phyloP scores from a whole-genome alignment of 2,329 filamentous ascomycete genomes.

The Aspergillus sp. region DNA sequence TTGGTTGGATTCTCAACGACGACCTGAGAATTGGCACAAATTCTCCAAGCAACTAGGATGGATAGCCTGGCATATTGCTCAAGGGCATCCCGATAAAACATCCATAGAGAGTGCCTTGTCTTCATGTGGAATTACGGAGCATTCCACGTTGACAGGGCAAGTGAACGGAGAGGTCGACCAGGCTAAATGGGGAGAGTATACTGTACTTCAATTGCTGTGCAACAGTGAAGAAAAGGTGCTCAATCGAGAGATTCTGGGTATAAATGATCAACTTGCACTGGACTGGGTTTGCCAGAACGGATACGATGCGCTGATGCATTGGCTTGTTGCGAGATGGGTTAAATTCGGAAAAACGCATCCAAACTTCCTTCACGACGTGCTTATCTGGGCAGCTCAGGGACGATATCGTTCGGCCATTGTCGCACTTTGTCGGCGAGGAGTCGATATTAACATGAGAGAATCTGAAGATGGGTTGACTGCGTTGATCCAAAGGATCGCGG shows the following conservation, averaged over 20 bases:
- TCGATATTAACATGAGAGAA: too few species aligned
- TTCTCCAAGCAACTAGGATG: constrained; percentile 21
- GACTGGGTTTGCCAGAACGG: constrained; percentile 9
- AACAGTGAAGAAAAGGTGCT: too few species aligned
- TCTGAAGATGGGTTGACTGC: too few species aligned
- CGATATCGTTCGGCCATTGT: constrained; percentile 8
- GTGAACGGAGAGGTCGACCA: too few species aligned
- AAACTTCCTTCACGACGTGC: constrained; percentile 4
- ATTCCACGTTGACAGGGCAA: too few species aligned
- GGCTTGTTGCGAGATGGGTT: constrained; percentile 12
- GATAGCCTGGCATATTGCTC: constrained; percentile 16
- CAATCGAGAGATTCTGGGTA: neutral
- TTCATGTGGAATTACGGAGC: too few species aligned
- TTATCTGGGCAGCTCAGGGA: constrained; percentile 8
- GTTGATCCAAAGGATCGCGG: too few species aligned
- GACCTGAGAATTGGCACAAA: constrained; percentile 9
- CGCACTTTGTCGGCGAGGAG: constrained; percentile 5
- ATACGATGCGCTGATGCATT: constrained; percentile 11
- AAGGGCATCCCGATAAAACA: too few species aligned
- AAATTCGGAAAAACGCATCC: constrained; percentile 6
- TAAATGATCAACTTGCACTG: constrained; percentile 3
- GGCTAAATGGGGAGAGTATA: too few species aligned
- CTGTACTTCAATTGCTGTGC: too few species aligned
- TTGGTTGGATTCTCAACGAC: constrained; percentile 7
- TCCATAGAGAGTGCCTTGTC: too few species aligned